Evolutionary conservation across 2,329 filamentous ascomycete genomes (phyloP), one percentile per base, ranked within the genome.

Genomic region (Xylariaceae sp.): DNA sequence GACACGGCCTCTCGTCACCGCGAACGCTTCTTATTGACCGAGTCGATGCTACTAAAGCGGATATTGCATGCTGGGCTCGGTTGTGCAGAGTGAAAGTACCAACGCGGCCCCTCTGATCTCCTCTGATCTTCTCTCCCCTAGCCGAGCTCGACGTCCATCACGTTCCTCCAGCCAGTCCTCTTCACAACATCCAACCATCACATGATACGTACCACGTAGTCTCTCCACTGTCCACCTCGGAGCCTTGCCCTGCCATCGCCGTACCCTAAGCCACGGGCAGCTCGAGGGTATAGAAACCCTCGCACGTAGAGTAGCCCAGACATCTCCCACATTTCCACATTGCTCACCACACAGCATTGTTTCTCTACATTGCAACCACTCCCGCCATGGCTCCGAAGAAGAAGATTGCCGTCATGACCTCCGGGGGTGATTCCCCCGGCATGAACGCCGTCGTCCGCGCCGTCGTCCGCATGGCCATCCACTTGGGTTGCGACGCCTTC

Each of bases 401-500:
- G 71, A 82, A 81, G 71, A 92, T 96, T 67, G 91, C 86, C 58
- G 84, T 96, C 69, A 90, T 96, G 86, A 96, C 91, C 65, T 95
- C 89, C 60, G 91, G 91, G 66, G 91, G 91, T 65, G 91, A 96
- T 77, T 89, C 90, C 58, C 91, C 90, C 2, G 91, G 91, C 67
- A 96, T 96, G 91, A 95, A 94, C 71, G 90, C 85, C 53, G 89
- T 89, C 33, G 90, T 96, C 35, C 83, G 91, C 54, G 90, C 91
- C 44, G 88, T 96, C 27, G 89, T 99, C 51, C 87, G 94, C 60
- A 96, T 90, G 81, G 83, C 90, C 44, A 89, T 97, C 59, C 84
- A 94, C 69, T 82, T 88, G 70, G 85, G 81, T 54, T 92, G 88
- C 66, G 87, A 91, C 61, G 80, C 87, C 53, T 94, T 82, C 63